These are phyloP conservation scores for Excoecaria cochinchinensis DNA, from an alignment of 345 rosid species.

Conservation along the genomic window DNA sequence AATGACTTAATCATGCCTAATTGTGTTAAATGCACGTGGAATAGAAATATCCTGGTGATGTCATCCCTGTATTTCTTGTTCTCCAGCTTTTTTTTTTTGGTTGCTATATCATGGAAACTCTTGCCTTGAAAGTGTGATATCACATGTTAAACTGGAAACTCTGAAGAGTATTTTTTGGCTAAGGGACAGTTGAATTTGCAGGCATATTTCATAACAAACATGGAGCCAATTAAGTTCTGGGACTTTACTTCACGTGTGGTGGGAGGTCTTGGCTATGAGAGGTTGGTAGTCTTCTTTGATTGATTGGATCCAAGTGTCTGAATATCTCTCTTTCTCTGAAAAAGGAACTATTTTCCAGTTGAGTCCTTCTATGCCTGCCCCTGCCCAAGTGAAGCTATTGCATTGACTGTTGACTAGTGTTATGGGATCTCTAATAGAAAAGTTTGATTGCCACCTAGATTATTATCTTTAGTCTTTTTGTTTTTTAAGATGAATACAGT, in stretches of 20 bases:
- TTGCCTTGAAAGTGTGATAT: constrained; percentile 1
- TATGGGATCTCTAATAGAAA: background rate
- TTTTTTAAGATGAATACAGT: constrained; percentile 1
- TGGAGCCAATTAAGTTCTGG: constrained; percentile 92
- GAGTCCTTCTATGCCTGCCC: background rate
- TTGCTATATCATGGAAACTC: background rate
- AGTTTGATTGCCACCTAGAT: background rate
- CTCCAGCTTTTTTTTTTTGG: no score
- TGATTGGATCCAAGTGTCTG: background rate
- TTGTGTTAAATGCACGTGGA: background rate
- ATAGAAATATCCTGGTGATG: background rate
- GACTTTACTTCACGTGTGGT: constrained; percentile 69
- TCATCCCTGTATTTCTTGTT: background rate
- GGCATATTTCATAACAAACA: constrained; percentile 93
- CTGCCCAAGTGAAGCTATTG: background rate
- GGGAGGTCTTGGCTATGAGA: constrained; percentile 91
- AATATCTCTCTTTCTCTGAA: background rate
- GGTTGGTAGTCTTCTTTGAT: constrained; percentile 57
- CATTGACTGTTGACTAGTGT: background rate
- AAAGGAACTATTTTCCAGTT: background rate
- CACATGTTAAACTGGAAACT: constrained; percentile 5
- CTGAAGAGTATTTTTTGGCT: constrained; percentile 14
- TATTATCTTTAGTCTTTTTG: background rate
- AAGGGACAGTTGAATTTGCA: constrained; percentile 34
- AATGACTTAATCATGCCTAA: background rate